Conservation (phyloP, 2,329 filamentous ascomycete genomes). For the Rhinocladiella mackenziei region DNA sequence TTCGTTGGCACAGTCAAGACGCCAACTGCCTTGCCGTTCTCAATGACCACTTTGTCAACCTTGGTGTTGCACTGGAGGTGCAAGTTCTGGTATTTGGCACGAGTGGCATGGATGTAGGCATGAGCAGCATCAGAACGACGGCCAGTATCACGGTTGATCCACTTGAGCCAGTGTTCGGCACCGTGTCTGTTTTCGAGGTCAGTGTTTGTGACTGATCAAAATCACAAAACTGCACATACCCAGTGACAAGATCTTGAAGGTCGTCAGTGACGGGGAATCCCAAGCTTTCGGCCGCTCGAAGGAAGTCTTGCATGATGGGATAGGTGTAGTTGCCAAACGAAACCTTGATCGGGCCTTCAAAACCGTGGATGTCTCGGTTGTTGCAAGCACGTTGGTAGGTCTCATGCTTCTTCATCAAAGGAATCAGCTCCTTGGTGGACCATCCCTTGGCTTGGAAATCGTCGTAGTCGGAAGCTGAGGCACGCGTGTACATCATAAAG, state of each 20-base stretch:
- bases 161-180: constrained; percentile 79
- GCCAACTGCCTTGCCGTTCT: constrained; percentile 66
- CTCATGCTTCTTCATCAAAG: constrained; percentile 76
- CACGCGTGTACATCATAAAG: constrained; percentile 56
- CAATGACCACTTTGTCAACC: constrained; percentile 70
- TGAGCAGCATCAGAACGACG: constrained; percentile 73
- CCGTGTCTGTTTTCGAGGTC: constrained; percentile 48
- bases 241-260: constrained; percentile 61
- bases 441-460: constrained; percentile 78
- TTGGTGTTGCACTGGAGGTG: constrained; percentile 73
- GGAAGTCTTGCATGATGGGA: constrained; percentile 76
- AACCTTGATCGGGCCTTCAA: constrained; percentile 76
- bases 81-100: constrained; percentile 65
- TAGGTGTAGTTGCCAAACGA: constrained; percentile 79
- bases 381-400: constrained; percentile 66
- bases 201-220: no score
- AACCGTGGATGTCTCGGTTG: constrained; percentile 65
- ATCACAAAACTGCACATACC: constrained; percentile 30
- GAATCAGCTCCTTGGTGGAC: constrained; percentile 69
- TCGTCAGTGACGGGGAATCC: constrained; percentile 73
- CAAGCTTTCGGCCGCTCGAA: constrained; percentile 67
- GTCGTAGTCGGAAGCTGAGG: constrained; percentile 50
- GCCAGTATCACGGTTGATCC: constrained; percentile 67
- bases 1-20: constrained; percentile 69
- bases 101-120: constrained; percentile 72